A percentile compares a stretch with the other conserved stretches of the same genome.
Evolutionary conservation across 352 stramenopile species (phyloP).

Genomic region (Phytophthora boehmeriae): DNA sequence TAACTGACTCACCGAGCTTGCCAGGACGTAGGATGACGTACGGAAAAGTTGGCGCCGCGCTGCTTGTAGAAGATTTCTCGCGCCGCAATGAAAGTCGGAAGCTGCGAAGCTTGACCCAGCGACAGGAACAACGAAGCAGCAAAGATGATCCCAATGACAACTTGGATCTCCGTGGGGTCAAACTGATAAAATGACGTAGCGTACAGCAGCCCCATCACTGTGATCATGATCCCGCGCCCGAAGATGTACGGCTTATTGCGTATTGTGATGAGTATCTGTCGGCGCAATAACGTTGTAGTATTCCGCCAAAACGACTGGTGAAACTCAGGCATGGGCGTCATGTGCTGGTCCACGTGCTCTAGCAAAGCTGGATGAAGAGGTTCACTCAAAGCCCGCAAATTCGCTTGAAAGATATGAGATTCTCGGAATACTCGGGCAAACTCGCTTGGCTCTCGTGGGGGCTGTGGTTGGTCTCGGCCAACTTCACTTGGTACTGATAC

Average conservation of each 20-base stretch:
- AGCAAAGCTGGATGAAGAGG: slow-evolving; percentile 15
- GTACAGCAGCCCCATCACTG: slow-evolving; percentile 45
- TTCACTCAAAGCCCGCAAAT: slow-evolving; percentile 67
- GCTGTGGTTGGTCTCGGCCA: slow-evolving; percentile 5
- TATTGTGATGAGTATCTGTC: slow-evolving; percentile 61
- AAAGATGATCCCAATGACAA: slow-evolving; percentile 65
- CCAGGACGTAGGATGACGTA: slow-evolving; percentile 69
- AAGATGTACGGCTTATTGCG: slow-evolving; percentile 46
- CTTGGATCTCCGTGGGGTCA: slow-evolving; percentile 33
- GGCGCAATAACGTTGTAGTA: slow-evolving; percentile 31
- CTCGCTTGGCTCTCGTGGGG: slow-evolving; percentile 36
- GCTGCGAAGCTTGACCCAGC: slow-evolving; percentile 69
- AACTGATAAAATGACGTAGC: slow-evolving; percentile 46
- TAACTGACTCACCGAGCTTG: slow-evolving; percentile 39
- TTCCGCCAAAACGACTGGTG: slow-evolving; percentile 38
- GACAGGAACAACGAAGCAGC: slow-evolving; percentile 74
- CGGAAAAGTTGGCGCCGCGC: slow-evolving; percentile 59
- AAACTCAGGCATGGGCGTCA: slow-evolving; percentile 65
- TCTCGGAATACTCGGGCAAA: slow-evolving; percentile 44
- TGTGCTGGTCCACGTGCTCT: slow-evolving; percentile 64
- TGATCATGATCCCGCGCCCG: slow-evolving; percentile 41
- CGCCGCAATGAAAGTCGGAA: slow-evolving; percentile 63
- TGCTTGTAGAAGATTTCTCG: slow-evolving; percentile 56
- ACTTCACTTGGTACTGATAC: slow-evolving; percentile 29
- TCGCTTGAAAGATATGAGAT: slow-evolving; percentile 38